Evolutionary conservation across 2,329 filamentous ascomycete species (phyloP).

Genomic region (Chrysoporthe cubensis): DNA sequence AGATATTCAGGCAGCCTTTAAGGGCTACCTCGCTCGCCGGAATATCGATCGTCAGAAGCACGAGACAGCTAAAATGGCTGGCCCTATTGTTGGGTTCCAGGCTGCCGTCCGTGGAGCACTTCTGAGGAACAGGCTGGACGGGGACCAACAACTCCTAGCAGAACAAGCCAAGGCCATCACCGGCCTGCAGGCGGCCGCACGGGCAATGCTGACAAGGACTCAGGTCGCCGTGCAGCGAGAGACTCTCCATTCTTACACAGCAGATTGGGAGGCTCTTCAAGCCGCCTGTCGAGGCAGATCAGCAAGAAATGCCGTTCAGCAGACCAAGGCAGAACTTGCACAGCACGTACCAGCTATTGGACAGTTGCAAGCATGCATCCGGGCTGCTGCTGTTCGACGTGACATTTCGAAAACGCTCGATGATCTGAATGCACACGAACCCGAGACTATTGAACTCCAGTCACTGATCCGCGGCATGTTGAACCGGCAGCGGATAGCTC

Average conservation of each 20-base stretch:
- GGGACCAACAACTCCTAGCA: conserved; percentile 57
- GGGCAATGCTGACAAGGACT: conserved; percentile 63
- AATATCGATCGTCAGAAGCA: conserved; percentile 58
- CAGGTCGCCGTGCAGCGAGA: conserved; percentile 56
- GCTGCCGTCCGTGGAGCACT: conserved; percentile 67
- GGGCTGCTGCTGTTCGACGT: conserved; percentile 59
- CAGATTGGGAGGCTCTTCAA: conserved; percentile 56
- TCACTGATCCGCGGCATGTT: conserved; percentile 65
- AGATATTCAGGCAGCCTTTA: conserved; percentile 67
- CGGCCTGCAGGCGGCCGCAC: conserved; percentile 67
- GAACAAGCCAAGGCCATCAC: conserved; percentile 54
- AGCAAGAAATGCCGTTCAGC: conserved; percentile 48
- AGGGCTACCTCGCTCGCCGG: conserved; percentile 69
- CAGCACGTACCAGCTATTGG: conserved; percentile 49
- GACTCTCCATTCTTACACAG: conserved; percentile 53
- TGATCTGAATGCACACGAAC: conserved; percentile 50
- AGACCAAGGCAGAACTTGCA: conserved; percentile 53
- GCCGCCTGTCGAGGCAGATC: conserved; percentile 52
- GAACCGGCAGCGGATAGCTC: conserved; percentile 53
- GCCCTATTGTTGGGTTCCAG: conserved; percentile 63
- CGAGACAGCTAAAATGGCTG: conserved; percentile 56
- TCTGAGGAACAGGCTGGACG: conserved; percentile 58
- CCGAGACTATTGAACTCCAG: conserved; percentile 57
- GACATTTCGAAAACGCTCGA: conserved; percentile 54
- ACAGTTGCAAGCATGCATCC: conserved; percentile 55